Conservation (phyloP, 441 rosid species). For the Omphalea diandra region DNA sequence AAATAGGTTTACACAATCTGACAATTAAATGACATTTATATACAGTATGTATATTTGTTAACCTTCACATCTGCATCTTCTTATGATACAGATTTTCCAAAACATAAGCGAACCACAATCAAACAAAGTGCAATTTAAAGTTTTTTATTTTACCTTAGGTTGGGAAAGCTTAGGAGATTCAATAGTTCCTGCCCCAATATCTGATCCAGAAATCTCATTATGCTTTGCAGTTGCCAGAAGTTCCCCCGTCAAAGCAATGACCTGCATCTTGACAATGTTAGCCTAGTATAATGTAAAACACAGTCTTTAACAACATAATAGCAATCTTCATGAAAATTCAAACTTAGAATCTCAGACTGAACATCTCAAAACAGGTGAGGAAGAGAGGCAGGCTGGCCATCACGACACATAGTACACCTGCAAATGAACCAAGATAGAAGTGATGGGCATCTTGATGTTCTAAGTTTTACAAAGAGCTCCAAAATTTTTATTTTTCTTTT, state of each 20-base stretch:
- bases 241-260: conserved; percentile 86
- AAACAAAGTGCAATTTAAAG: conserved; percentile 21
- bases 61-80: not conserved
- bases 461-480: conserved; percentile 44
- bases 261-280: conserved; percentile 53
- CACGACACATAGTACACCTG: conserved; percentile 83
- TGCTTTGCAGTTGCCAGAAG: conserved; percentile 88
- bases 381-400: conserved; percentile 72
- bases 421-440: conserved; percentile 85
- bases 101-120: conserved; percentile 15
- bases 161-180: conserved; percentile 37
- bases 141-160: conserved; percentile 37
- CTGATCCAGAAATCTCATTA: conserved; percentile 59
- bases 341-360: conserved; percentile 74
- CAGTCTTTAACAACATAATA: conserved; percentile 25
- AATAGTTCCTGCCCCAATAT: conserved; percentile 43
- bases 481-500: too few relatives aligned
- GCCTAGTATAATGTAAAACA: conserved; percentile 27
- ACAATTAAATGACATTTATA: not conserved
- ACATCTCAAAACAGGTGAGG: conserved; percentile 79
- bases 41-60: not conserved
- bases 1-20: not conserved
- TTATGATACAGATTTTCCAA: not conserved
- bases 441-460: conserved; percentile 65
- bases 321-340: conserved; percentile 39